Percentiles rank a stretch among this genome's conserved stretches.
Conservation (phyloP, 2,329 filamentous ascomycete genomes). For the Chaetothyriales sp. region DNA sequence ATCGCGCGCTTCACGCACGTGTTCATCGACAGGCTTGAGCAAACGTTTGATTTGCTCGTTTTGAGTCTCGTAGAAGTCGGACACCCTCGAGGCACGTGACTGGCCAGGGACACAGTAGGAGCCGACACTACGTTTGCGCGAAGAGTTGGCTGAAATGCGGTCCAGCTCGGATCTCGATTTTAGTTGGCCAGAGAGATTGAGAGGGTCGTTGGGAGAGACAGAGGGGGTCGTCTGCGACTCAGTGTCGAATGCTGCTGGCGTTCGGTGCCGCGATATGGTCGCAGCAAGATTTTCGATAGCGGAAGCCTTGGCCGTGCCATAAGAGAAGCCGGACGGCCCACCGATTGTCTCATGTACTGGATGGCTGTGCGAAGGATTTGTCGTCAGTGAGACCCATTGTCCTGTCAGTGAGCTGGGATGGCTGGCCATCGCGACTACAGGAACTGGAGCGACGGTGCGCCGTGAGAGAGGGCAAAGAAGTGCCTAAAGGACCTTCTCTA, state of each 20-base stretch:
- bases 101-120: constrained; percentile 22
- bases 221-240: constrained; percentile 43
- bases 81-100: constrained; percentile 42
- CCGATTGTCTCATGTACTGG: not conserved
- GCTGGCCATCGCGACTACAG: not conserved
- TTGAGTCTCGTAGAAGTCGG: constrained; percentile 76
- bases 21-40: constrained; percentile 85
- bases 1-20: constrained; percentile 66
- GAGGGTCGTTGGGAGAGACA: constrained; percentile 60
- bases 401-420: not conserved
- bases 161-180: constrained; percentile 67
- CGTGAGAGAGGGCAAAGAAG: not conserved
- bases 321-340: not conserved
- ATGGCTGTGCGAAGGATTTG: not conserved
- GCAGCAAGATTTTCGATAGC: constrained; percentile 10
- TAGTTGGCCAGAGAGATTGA: constrained; percentile 60
- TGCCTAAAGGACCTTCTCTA: not conserved
- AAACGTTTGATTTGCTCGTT: constrained; percentile 89
- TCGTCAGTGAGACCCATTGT: not conserved
- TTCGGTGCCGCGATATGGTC: constrained; percentile 13
- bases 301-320: constrained; percentile 15
- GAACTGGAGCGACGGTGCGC: no score
- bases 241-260: constrained; percentile 26
- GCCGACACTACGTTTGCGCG: constrained; percentile 54
- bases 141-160: constrained; percentile 65